Conservation (phyloP, 257 asterid species). For the Solanum gracilifrons region DNA sequence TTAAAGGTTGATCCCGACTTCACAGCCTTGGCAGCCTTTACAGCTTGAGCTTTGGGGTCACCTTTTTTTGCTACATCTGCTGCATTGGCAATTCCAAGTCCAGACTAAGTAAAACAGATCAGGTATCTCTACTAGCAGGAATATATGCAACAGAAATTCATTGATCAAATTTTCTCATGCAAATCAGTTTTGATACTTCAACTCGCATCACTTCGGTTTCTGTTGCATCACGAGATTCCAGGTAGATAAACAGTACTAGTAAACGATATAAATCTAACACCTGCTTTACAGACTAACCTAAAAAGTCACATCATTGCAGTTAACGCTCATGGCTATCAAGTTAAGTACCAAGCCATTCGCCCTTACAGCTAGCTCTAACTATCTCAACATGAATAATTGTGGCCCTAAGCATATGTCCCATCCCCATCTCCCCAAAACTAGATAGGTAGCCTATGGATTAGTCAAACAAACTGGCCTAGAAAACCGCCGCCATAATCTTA, state of each 20-base stretch:
- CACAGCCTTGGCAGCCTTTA: constrained; percentile 42
- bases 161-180: background rate
- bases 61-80: constrained; percentile 25
- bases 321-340: background rate
- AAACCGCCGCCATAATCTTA: background rate
- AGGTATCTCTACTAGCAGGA: background rate
- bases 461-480: background rate
- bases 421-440: background rate
- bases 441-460: background rate
- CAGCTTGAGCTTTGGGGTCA: constrained; percentile 44
- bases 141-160: background rate
- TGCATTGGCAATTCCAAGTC: background rate
- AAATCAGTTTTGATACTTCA: background rate
- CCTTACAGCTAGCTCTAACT: background rate
- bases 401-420: background rate
- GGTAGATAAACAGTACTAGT: background rate
- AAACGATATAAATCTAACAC: background rate
- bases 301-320: background rate
- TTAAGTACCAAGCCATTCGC: background rate
- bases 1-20: constrained; percentile 29
- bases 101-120: background rate
- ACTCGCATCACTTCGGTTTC: background rate
- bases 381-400: background rate
- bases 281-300: background rate
- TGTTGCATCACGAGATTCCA: background rate